Evolutionary conservation across 208 protist species (phyloP).

Genomic region (Kentomonas sorsogonicus): DNA sequence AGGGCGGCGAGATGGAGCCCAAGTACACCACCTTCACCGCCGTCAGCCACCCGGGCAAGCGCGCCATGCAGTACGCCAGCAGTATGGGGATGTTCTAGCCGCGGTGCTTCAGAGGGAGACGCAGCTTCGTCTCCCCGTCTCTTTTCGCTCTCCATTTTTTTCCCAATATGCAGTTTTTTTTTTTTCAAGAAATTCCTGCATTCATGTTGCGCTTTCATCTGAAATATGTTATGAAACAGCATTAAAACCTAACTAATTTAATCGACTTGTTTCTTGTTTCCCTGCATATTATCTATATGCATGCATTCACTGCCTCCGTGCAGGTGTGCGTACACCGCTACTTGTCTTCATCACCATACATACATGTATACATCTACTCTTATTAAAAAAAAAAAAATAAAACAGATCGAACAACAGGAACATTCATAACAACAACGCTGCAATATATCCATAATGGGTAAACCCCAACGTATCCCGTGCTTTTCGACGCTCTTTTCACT

Average conservation of each 20-base stretch:
- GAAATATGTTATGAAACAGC: neutral
- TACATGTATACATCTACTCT: too few species aligned
- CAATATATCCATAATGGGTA: too few species aligned
- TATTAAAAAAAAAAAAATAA: too few species aligned
- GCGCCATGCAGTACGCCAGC: conserved; percentile 76
- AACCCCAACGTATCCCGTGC: too few species aligned
- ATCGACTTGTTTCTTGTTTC: neutral
- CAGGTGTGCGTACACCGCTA: too few species aligned
- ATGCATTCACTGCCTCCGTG: conserved; percentile 1
- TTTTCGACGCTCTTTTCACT: too few species aligned
- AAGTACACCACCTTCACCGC: conserved; percentile 68
- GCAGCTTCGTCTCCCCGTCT: neutral
- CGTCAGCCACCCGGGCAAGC: conserved; percentile 76
- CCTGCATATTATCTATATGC: neutral
- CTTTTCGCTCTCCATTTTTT: neutral
- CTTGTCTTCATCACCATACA: too few species aligned
- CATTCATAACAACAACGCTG: too few species aligned
- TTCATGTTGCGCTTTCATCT: conserved; percentile 1
- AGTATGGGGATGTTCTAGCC: conserved; percentile 48
- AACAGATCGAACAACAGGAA: too few species aligned
- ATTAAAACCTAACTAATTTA: neutral
- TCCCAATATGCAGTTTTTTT: conserved; percentile 5
- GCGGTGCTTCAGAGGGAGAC: neutral
- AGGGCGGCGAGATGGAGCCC: conserved; percentile 65
- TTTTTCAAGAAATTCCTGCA: neutral